Conservation (phyloP, 169 alveolate species). For the Plasmodium sp. region DNA sequence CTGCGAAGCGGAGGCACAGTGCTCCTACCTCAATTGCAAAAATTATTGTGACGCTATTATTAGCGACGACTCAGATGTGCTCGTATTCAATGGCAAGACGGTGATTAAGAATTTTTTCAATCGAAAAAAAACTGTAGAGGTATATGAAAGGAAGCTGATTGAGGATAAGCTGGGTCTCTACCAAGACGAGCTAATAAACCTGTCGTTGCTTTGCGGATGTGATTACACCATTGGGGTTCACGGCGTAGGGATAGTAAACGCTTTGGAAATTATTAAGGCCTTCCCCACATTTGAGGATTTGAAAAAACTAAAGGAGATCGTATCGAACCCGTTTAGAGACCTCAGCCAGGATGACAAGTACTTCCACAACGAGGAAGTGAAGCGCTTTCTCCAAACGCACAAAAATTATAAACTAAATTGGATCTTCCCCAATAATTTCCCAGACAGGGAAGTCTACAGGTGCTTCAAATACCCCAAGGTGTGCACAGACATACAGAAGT, state of each 20-base stretch:
- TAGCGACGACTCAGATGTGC: constrained; percentile 96
- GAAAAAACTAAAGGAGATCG: constrained; percentile 85
- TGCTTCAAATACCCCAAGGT: constrained; percentile 79
- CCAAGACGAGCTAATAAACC: constrained; percentile 88
- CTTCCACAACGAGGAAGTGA: constrained; percentile 66
- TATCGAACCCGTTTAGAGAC: constrained; percentile 79
- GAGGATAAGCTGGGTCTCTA: constrained; percentile 87
- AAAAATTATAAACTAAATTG: constrained; percentile 82
- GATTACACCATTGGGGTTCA: constrained; percentile 96
- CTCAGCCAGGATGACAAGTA: constrained; percentile 47
- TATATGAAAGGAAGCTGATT: constrained; percentile 85
- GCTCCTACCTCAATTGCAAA: constrained; percentile 87
- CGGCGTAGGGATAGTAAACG: constrained; percentile 97
- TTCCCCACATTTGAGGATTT: constrained; percentile 90
- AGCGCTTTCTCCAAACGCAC: constrained; percentile 78
- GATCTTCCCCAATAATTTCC: constrained; percentile 83
- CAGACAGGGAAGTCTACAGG: constrained; percentile 85
- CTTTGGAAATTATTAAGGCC: constrained; percentile 93
- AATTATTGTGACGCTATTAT: constrained; percentile 92
- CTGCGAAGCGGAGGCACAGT: constrained; percentile 97
- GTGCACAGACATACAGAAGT: constrained; percentile 38
- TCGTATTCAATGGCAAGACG: constrained; percentile 92
- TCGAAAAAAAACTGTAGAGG: constrained; percentile 88
- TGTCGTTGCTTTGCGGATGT: constrained; percentile 95
- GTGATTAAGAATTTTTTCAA: constrained; percentile 92